A percentile compares a stretch with the other conserved stretches of the same genome.
Evolutionary conservation across 345 rosid genomes (phyloP).

Genomic region (Bretschneidera sinensis): DNA sequence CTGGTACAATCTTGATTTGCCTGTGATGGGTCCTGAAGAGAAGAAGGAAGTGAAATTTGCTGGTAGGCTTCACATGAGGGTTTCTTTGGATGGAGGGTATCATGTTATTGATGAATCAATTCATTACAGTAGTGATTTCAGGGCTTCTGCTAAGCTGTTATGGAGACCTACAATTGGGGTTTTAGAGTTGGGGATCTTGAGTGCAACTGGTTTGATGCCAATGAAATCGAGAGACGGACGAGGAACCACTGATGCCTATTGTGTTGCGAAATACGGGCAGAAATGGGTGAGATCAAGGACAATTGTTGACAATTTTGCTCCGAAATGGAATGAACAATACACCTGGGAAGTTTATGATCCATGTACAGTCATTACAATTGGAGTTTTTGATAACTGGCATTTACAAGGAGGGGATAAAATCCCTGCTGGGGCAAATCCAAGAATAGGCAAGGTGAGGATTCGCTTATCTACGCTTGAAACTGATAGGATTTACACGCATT

Average conservation of each 20-base stretch:
- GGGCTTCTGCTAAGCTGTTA: slow-evolving; percentile 8
- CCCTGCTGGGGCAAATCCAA: neutral
- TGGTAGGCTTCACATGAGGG: slow-evolving; percentile 6
- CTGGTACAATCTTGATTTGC: slow-evolving; percentile 9
- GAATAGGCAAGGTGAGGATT: slow-evolving; percentile 10
- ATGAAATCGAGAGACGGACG: slow-evolving; percentile 14
- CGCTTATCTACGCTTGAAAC: slow-evolving; percentile 8
- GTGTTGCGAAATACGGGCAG: slow-evolving; percentile 7
- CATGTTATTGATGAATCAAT: slow-evolving; percentile 12
- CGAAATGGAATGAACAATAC: slow-evolving; percentile 11
- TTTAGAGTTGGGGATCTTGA: slow-evolving; percentile 3
- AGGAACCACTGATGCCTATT: slow-evolving; percentile 11
- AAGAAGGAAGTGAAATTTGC: slow-evolving; percentile 8
- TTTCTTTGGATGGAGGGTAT: slow-evolving; percentile 11
- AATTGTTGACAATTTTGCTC: slow-evolving; percentile 4
- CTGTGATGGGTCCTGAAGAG: neutral
- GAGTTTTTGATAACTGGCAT: slow-evolving; percentile 7
- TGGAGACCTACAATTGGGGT: slow-evolving; percentile 6
- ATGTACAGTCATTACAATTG: slow-evolving; percentile 7
- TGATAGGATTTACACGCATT: slow-evolving; percentile 3
- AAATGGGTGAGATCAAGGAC: slow-evolving; percentile 12
- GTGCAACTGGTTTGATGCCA: slow-evolving; percentile 1
- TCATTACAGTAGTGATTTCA: slow-evolving; percentile 11
- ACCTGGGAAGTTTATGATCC: slow-evolving; percentile 15
- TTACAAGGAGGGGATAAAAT: neutral